These are phyloP conservation scores for Aspergillus sergii DNA, from an alignment of 2,329 filamentous ascomycete genomes.

Conservation along the genomic window DNA sequence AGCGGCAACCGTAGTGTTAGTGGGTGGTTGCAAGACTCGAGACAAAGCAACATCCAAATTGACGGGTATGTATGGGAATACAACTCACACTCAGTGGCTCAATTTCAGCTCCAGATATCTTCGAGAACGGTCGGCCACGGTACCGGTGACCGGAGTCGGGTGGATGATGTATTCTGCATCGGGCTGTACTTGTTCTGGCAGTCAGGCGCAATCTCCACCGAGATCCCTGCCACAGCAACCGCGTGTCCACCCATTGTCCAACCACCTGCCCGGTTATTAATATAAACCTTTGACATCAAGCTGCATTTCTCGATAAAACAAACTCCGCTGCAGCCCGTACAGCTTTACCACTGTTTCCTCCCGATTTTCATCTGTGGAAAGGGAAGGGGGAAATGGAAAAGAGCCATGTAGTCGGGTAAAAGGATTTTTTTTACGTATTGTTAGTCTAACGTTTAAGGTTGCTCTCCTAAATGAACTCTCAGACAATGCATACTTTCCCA, in stretches of 20 bases:
- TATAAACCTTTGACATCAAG: neutral
- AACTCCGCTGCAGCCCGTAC: neutral
- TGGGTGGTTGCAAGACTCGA: neutral
- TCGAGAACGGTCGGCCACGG: neutral
- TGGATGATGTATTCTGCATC: conserved; percentile 14
- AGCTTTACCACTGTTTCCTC: neutral
- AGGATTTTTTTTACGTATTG: neutral
- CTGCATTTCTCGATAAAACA: neutral
- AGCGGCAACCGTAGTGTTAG: conserved; percentile 24
- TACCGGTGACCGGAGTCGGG: conserved; percentile 1
- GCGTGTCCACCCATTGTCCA: conserved; percentile 14
- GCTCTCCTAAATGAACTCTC: neutral
- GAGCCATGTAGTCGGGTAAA: neutral
- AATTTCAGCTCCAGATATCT: neutral
- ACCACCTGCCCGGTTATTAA: conserved; percentile 12
- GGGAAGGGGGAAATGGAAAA: neutral
- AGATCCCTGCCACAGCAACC: conserved; percentile 40
- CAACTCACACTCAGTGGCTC: neutral
- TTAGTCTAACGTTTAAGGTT: neutral
- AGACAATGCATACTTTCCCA: neutral
- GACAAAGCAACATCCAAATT: neutral
- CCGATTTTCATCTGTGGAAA: neutral
- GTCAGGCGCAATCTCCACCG: conserved; percentile 30
- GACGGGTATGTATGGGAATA: neutral
- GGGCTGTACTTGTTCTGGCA: conserved; percentile 16